A percentile compares a stretch with the other conserved stretches of the same genome.
phyloP scores from a whole-genome alignment of 1,284 basidiomycete species.

The Porogramme epimiltina region DNA sequence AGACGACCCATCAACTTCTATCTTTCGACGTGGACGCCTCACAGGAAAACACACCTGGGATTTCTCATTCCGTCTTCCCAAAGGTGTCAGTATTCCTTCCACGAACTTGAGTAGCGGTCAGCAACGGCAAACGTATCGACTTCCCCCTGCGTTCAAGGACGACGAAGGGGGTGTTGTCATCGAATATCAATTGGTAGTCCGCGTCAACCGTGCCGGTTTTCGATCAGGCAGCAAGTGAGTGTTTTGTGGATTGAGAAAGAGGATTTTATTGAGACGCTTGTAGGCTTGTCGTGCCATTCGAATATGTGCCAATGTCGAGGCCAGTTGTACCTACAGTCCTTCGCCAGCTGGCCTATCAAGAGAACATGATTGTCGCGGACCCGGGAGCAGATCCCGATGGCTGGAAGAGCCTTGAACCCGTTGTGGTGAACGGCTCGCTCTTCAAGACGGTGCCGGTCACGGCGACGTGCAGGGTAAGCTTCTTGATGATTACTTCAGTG shows the following conservation, averaged over 20 bases:
- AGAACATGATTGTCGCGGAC: slow-evolving; percentile 39
- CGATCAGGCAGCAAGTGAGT: slow-evolving; percentile 27
- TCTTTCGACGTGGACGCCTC: slow-evolving; percentile 42
- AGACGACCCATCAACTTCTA: not conserved
- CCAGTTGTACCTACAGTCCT: slow-evolving; percentile 47
- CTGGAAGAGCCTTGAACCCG: slow-evolving; percentile 44
- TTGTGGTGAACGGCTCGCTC: slow-evolving; percentile 42
- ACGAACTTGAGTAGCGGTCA: slow-evolving; percentile 5
- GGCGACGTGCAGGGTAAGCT: slow-evolving; percentile 15
- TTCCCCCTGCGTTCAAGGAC: slow-evolving; percentile 52
- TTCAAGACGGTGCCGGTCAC: slow-evolving; percentile 39
- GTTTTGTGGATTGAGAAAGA: not conserved
- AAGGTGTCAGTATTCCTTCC: slow-evolving; percentile 33
- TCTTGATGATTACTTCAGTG: not conserved
- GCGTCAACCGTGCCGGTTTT: slow-evolving; percentile 46
- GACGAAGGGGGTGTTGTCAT: slow-evolving; percentile 46
- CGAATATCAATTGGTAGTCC: slow-evolving; percentile 51
- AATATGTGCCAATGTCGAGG: slow-evolving; percentile 41
- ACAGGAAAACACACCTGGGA: slow-evolving; percentile 48
- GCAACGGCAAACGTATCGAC: slow-evolving; percentile 29
- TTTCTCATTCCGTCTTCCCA: slow-evolving; percentile 47
- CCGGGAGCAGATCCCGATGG: slow-evolving; percentile 50
- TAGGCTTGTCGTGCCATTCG: slow-evolving; percentile 33
- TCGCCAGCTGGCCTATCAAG: slow-evolving; percentile 47
- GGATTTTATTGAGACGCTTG: not conserved